phyloP scores from a whole-genome alignment of 169 alveolate genomes.

The Plasmodium fragile region DNA sequence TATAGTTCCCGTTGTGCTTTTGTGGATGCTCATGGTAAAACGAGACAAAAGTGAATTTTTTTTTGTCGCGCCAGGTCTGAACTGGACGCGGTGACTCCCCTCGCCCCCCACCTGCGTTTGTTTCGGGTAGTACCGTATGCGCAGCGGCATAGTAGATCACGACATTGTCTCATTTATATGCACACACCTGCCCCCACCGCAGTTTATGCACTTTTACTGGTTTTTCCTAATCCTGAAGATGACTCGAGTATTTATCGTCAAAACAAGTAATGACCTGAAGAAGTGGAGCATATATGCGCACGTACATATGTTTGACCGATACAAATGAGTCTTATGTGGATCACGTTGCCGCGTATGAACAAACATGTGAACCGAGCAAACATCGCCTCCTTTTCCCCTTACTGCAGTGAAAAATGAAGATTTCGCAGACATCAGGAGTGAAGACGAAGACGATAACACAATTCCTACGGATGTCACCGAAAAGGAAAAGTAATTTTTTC shows the following conservation, averaged over 20 bases:
- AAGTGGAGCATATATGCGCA: not conserved
- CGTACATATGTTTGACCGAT: not conserved
- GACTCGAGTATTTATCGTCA: conserved; percentile 40
- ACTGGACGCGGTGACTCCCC: not conserved
- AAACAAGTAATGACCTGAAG: conserved; percentile 20
- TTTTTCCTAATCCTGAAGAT: conserved; percentile 55
- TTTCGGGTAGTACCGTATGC: not conserved
- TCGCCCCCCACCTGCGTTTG: not conserved
- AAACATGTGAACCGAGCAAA: not conserved
- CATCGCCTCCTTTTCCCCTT: not conserved
- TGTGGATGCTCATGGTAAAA: conserved; percentile 64
- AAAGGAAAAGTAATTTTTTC: conserved; percentile 9
- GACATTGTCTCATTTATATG: not conserved
- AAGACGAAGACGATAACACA: conserved; percentile 31
- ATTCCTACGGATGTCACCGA: not conserved
- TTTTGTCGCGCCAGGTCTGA: not conserved
- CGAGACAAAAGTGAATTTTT: not conserved
- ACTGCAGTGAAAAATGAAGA: conserved; percentile 50
- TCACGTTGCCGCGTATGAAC: not conserved
- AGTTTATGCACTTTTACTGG: conserved; percentile 70
- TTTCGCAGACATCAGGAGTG: conserved; percentile 55
- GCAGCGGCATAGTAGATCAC: not conserved
- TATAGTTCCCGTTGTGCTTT: conserved; percentile 10
- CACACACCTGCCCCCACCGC: not conserved
- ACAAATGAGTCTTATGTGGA: not conserved